Conservation (phyloP, 2,329 filamentous ascomycete species). For the Pezicula radicicola region DNA sequence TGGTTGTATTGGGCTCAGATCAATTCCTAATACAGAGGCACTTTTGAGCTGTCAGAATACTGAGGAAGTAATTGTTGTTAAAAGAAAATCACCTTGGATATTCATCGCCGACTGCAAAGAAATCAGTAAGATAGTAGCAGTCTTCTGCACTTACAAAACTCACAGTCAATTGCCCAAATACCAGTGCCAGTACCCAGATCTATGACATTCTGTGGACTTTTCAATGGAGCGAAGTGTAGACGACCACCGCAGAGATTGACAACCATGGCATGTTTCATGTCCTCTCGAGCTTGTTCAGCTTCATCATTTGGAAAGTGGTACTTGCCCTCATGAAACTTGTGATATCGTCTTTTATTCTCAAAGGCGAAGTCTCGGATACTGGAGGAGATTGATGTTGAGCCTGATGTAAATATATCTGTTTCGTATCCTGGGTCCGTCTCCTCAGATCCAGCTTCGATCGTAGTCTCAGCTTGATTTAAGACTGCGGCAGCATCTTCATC, state of each 20-base stretch:
- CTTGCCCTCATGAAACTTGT: slow-evolving; percentile 45
- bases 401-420: too few relatives aligned
- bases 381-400: slow-evolving; percentile 31
- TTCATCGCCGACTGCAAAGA: too few relatives aligned
- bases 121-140: too few relatives aligned
- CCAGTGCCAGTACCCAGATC: slow-evolving; percentile 17
- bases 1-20: too few relatives aligned
- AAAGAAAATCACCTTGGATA: too few relatives aligned
- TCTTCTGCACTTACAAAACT: too few relatives aligned
- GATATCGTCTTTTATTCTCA: slow-evolving; percentile 54
- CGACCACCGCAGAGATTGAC: slow-evolving; percentile 9
- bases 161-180: slow-evolving; percentile 31
- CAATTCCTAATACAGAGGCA: too few relatives aligned
- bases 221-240: slow-evolving; percentile 11
- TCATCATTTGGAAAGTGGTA: slow-evolving; percentile 58
- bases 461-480: too few relatives aligned
- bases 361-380: slow-evolving; percentile 40
- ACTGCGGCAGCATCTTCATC: too few relatives aligned
- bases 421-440: slow-evolving; percentile 16
- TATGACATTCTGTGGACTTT: slow-evolving; percentile 26
- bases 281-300: slow-evolving; percentile 51
- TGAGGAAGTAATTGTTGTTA: too few relatives aligned
- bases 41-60: too few relatives aligned
- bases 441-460: too few relatives aligned
- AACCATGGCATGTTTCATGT: slow-evolving; percentile 30